Evolutionary conservation across 495 filamentous ascomycete genomes (phyloP), one percentile per base, ranked within the genome.

Genomic region (Terfezia claveryi): DNA sequence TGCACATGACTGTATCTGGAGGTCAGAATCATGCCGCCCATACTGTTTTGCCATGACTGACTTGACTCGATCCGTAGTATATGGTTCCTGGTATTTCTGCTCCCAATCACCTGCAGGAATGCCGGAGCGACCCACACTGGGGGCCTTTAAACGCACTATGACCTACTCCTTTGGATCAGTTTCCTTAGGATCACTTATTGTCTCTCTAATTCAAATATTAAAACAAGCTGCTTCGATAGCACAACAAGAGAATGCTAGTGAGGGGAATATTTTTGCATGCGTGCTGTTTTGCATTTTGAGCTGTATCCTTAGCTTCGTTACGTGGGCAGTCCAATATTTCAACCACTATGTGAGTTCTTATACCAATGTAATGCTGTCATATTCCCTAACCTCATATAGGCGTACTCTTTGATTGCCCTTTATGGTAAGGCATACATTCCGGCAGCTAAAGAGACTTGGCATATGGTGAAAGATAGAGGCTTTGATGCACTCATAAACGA

Each of bases 161-260:
- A 92, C 88, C 2, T 93, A 89, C 69, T 88, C 82, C 41, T 95
- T 94, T 61, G 88, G 89, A 23, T 87, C 82, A 54, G 91, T 95
- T 66, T 82, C 79, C 54, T 73, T 94, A 27, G 87, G 89, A 2
- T 89, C 83, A 52, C 59, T 96, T 37, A 65, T 94, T 10, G 82
- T 94, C 20, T 84, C 87, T n/a, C 71, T 94, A 54, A 83, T 96
- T 71, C 82, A 93, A 59, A 77, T 82, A 61, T 66, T 94, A 10
- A 72, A 83, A 10, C 87, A 94, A 63, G 69, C 81, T 0, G 85
- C 80, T 63, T 84, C 80, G 0, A 71, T 88, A 16, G 84, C 80
- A 3, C 80, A 79, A 62, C 76, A 76, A 27, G 72, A 76, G 20
- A 77, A 81, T 52, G 76, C 75, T 0, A 67, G 69, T 0, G 66